Conservation (phyloP, 2,329 filamentous ascomycete genomes). For the Hypoxylon sp. region DNA sequence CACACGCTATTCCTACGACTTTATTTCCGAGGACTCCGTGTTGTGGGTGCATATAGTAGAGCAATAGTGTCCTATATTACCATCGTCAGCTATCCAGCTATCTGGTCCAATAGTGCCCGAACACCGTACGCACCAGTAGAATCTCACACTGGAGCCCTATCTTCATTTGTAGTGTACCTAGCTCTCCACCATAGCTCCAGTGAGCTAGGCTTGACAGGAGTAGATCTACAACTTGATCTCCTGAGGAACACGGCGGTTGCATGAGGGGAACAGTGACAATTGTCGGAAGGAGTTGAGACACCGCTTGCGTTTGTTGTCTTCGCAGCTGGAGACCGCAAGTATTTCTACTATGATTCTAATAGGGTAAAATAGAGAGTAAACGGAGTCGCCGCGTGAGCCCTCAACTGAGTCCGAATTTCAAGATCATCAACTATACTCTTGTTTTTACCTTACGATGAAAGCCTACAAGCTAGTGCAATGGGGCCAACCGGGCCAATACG, state of each 20-base stretch:
- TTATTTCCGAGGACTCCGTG: constrained; percentile 1
- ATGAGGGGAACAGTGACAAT: background rate
- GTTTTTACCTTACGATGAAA: constrained; percentile 34
- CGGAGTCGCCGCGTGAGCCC: background rate
- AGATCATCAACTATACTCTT: background rate
- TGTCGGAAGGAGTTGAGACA: background rate
- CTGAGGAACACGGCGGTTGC: background rate
- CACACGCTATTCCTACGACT: constrained; percentile 14
- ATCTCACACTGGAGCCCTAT: background rate
- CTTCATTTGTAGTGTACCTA: background rate
- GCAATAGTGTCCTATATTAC: constrained; percentile 6
- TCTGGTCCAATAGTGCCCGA: background rate
- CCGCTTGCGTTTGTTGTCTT: background rate
- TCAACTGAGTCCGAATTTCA: background rate
- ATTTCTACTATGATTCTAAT: background rate
- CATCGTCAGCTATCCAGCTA: constrained; percentile 6
- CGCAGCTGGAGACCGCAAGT: background rate
- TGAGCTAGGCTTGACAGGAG: background rate
- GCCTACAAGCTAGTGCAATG: constrained; percentile 42
- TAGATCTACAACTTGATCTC: constrained; percentile 11
- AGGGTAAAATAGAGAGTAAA: constrained; percentile 2
- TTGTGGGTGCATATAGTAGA: constrained; percentile 5
- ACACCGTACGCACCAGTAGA: background rate
- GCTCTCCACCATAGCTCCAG: constrained; percentile 16
- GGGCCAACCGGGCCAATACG: constrained; percentile 41